These are phyloP conservation scores for Phialemoniopsis sp. DNA, from an alignment of 2,329 filamentous ascomycete genomes.

Conservation along the genomic window DNA sequence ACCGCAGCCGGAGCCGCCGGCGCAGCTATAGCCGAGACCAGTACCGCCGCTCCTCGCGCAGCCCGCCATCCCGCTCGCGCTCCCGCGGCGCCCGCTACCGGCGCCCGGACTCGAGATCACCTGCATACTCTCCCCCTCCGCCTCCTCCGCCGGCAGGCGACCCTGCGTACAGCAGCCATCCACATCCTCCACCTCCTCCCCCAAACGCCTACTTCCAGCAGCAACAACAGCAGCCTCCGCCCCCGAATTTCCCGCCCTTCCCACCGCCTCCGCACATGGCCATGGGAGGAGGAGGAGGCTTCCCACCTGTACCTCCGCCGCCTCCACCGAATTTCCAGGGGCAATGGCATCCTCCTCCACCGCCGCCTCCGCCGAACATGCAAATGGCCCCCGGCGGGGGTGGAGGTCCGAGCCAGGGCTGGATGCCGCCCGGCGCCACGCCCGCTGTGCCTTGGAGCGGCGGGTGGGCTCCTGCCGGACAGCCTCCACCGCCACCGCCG, in stretches of 20 bases:
- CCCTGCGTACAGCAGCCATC: slow-evolving; percentile 13
- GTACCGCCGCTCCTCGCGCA: slow-evolving; percentile 12
- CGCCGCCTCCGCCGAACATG: slow-evolving; percentile 20
- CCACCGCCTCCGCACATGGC: slow-evolving; percentile 13
- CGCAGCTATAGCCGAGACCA: slow-evolving; percentile 16
- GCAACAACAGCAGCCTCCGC: slow-evolving; percentile 3
- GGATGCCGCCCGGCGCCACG: slow-evolving; percentile 13
- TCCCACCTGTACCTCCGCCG: slow-evolving; percentile 27
- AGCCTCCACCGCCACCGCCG: slow-evolving; percentile 3
- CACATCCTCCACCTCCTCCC: slow-evolving; percentile 10
- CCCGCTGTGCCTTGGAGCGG: slow-evolving; percentile 12
- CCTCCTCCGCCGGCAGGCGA: slow-evolving; percentile 1
- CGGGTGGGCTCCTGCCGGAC: slow-evolving; percentile 8
- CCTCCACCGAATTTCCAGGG: slow-evolving; percentile 33
- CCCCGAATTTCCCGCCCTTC: slow-evolving; percentile 8
- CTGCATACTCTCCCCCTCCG: slow-evolving; percentile 9
- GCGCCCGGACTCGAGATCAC: slow-evolving; percentile 12
- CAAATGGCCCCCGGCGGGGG: slow-evolving; percentile 2
- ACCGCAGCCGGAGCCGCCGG: slow-evolving; percentile 19
- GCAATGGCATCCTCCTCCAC: slow-evolving; percentile 34
- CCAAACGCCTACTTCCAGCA: slow-evolving; percentile 12
- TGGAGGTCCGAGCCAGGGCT: slow-evolving; percentile 9
- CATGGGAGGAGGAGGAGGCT: slow-evolving; percentile 11
- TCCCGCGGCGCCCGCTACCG: slow-evolving; percentile 16
- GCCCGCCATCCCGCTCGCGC: slow-evolving; percentile 15